Evolutionary conservation across 495 filamentous ascomycete species (phyloP).

Genomic region (Penicillium lagena): DNA sequence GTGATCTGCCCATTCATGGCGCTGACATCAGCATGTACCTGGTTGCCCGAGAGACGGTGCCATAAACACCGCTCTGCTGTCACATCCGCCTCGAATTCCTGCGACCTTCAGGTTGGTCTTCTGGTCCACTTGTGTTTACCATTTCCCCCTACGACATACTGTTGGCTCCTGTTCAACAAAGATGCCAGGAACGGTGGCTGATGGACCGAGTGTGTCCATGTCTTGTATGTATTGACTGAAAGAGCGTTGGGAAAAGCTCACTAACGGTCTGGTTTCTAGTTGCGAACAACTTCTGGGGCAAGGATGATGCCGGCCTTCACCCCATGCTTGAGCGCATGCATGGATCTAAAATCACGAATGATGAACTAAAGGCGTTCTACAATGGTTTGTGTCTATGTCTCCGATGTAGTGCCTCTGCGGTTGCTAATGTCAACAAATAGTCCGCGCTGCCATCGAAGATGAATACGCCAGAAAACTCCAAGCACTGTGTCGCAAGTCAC

Average conservation of each 20-base stretch:
- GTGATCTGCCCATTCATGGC: no score
- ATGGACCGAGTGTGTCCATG: slow-evolving; percentile 57
- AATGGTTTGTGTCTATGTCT: slow-evolving; percentile 44
- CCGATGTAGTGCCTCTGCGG: not conserved
- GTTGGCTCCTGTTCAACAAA: slow-evolving; percentile 21
- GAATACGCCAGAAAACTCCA: slow-evolving; percentile 93
- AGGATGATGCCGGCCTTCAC: slow-evolving; percentile 91
- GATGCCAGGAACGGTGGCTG: slow-evolving; percentile 58
- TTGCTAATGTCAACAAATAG: slow-evolving; percentile 35
- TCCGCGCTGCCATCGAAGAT: slow-evolving; percentile 89
- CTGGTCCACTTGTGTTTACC: no score
- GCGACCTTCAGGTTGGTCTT: no score
- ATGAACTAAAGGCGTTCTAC: slow-evolving; percentile 92
- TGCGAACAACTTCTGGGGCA: slow-evolving; percentile 99
- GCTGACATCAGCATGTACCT: no score
- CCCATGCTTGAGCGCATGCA: slow-evolving; percentile 96
- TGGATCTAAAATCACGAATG: slow-evolving; percentile 88
- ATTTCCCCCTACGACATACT: no score
- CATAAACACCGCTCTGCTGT: no score
- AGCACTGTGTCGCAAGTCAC: slow-evolving; percentile 76
- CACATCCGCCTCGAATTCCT: no score
- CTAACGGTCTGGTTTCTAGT: slow-evolving; percentile 45
- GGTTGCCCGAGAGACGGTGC: no score
- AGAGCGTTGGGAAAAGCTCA: no score
- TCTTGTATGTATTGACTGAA: slow-evolving; percentile 45